Evolutionary conservation across 495 filamentous ascomycete species (phyloP), one percentile per base, ranked within the genome.

Genomic region (Mycothermus thermophilus): DNA sequence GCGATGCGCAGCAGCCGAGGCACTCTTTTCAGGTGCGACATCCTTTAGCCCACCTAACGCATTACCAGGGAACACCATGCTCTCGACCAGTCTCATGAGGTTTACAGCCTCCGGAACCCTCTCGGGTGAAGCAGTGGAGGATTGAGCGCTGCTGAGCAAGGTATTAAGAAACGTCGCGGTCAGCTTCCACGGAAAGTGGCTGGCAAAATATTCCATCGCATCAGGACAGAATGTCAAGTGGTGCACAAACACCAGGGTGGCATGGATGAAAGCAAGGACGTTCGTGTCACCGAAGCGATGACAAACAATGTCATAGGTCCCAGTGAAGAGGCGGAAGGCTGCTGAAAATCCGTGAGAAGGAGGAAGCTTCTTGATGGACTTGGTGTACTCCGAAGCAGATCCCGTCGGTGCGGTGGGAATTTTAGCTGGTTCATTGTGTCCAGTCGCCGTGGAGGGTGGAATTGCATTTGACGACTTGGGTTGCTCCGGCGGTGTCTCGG

Each of bases 231-330:
- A 60, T 8, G 66, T 61, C 19, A 80, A 48, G 39, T 77, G 66
- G 53, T 66, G 71, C 7, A 83, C 50, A 49, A 93, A 88, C 3
- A 72, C 71, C 12, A 93, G 58, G 18, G 71, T 70, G 4, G 77
- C 63, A 40, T 92, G 82, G 1, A 79, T 44, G 39, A 74, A 73
- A 2, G 81, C 72, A 12, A 83, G 63, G 10, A 79, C 59, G 38
- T 80, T 79, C 0, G 58, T 57, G 36, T 86, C 79, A 1, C 71
- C 66, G 1, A 63, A 43, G 12, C 80, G 67, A 24, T 66, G 63
- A 11, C 85, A 62, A 17, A 75, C 63, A 8, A 83, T 41, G n/a
- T 59, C 34, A 30, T 58, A 52, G 0, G 63, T 65, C 6, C 36
- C 38, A 15, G 44, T 50, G 14, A 41, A 42, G 8, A 63, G 47